phyloP scores from a whole-genome alignment of 2,329 filamentous ascomycete species.

The Lasiodiplodia theobromae region DNA sequence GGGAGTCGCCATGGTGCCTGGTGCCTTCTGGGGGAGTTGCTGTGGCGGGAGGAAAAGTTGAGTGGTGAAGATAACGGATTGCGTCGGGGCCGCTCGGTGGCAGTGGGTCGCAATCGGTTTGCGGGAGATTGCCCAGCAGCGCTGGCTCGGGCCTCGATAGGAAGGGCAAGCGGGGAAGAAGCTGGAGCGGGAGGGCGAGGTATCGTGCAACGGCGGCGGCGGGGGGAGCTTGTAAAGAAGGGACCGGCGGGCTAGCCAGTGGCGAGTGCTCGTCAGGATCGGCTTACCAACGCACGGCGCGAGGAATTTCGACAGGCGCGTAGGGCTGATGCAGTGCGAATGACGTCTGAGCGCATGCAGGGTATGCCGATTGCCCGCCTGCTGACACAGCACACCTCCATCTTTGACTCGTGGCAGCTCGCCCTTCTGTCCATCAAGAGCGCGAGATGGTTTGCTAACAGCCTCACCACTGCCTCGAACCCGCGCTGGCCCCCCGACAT shows the following conservation, averaged over 20 bases:
- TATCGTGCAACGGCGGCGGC: background rate
- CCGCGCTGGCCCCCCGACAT: slow-evolving; percentile 7
- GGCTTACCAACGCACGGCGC: slow-evolving; percentile 24
- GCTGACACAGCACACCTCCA: slow-evolving; percentile 8
- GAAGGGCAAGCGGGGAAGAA: background rate
- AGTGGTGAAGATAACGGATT: slow-evolving; percentile 12
- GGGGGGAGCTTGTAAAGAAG: background rate
- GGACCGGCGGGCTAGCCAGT: background rate
- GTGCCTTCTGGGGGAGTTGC: background rate
- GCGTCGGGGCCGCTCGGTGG: slow-evolving; percentile 22
- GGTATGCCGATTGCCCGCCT: slow-evolving; percentile 3
- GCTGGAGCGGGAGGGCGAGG: background rate
- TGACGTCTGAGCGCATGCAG: slow-evolving; percentile 22
- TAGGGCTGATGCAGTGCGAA: slow-evolving; percentile 22
- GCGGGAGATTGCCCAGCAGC: slow-evolving; percentile 24
- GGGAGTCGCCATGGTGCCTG: slow-evolving; percentile 44
- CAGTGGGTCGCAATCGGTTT: slow-evolving; percentile 20
- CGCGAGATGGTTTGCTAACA: slow-evolving; percentile 9
- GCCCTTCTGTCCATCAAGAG: background rate
- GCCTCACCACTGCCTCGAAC: background rate
- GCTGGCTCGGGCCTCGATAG: background rate
- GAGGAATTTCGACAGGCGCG: slow-evolving; percentile 18
- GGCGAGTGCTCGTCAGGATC: slow-evolving; percentile 5
- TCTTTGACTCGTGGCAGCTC: background rate
- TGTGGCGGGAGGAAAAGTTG: slow-evolving; percentile 27